Percentiles rank a stretch among this genome's conserved stretches.
phyloP scores from a whole-genome alignment of 1,284 basidiomycete genomes.

The Ganoderma lingzhi region DNA sequence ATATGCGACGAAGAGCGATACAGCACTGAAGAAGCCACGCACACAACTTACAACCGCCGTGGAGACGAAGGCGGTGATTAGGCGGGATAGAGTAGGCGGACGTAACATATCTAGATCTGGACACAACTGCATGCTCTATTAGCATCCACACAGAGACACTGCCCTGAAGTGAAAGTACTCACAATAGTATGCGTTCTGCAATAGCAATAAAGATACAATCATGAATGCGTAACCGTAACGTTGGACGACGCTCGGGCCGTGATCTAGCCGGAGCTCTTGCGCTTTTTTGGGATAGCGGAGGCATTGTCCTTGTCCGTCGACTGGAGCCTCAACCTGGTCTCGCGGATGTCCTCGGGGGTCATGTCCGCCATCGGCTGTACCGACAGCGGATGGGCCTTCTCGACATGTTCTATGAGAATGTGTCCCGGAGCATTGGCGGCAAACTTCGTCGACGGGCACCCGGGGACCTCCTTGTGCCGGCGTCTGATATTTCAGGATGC shows the following conservation, averaged over 20 bases:
- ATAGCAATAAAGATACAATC: conserved; percentile 2
- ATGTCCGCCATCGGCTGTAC: conserved; percentile 29
- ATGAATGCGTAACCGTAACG: neutral
- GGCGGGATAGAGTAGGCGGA: neutral
- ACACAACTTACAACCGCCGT: neutral
- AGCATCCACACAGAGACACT: neutral
- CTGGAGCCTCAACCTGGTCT: conserved; percentile 4
- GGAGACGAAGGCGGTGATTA: neutral
- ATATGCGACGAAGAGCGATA: neutral
- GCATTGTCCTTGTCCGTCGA: neutral
- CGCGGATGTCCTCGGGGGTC: conserved; percentile 26
- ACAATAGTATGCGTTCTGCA: neutral
- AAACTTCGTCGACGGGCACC: conserved; percentile 8
- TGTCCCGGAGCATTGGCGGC: conserved; percentile 21
- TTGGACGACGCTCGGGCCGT: neutral
- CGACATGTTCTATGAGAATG: conserved; percentile 28
- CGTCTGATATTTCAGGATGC: neutral
- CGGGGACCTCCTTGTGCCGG: conserved; percentile 6
- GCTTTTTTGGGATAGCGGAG: neutral
- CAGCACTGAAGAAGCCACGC: neutral
- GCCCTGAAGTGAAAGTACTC: neutral
- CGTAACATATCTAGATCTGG: neutral
- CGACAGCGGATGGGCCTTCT: conserved; percentile 31
- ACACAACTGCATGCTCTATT: neutral
- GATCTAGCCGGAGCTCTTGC: neutral